Base-by-base conservation (phyloP, 2,329 filamentous ascomycete genomes). In the Fusarium sp. region DNA sequence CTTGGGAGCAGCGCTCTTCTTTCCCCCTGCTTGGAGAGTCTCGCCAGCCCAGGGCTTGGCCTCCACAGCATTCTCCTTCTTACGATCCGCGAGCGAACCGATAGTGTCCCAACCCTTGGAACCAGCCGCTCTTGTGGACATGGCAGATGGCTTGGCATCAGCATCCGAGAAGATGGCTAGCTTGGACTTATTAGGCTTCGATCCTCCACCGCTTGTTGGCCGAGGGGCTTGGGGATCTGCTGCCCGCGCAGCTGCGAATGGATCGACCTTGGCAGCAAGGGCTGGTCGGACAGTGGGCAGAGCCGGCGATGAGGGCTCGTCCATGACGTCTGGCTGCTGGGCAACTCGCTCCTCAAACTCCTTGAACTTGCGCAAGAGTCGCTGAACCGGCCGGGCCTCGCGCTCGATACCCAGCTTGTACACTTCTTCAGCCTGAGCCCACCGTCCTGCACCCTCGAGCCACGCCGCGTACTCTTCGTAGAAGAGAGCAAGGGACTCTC, bases 391-490 rank as follows among this genome's bases (percentile, higher is more conserved):
- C 40, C 94, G 89, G 5, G 97, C 97, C 78, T 97, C 95, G 47
- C 92, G 91, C 82, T 98, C 94, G 63, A 99, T 93, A 2, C 97
- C 97, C 74, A 98, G 86, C 77, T 92, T 92, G 82, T 97, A 98
- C 1, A 99, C 94, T 82, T 99, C 97, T 77, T 98, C 95, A 1
- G 97, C 96, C 82, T 99, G 97, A 25, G 88, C 89, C 93, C 95
- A 98, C 73, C 96, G 88, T 16, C 91, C 93, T 8, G 92, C 93
- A 38, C 91, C 88, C 84, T 99, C 97, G 8, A 99, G 87, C 94
- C 95, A 98, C 2, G 91, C 93, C 1, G 97, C 95, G 80, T 97
- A 99, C 80, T 98, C 97, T 81, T 99, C 97, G 83, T 99, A 99
- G 82, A 95, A 99, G 5, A 98, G 86, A 2, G 97, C 97, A 4